Evolutionary conservation across 2,329 filamentous ascomycete genomes (phyloP).

Genomic region (Periconia sp.): DNA sequence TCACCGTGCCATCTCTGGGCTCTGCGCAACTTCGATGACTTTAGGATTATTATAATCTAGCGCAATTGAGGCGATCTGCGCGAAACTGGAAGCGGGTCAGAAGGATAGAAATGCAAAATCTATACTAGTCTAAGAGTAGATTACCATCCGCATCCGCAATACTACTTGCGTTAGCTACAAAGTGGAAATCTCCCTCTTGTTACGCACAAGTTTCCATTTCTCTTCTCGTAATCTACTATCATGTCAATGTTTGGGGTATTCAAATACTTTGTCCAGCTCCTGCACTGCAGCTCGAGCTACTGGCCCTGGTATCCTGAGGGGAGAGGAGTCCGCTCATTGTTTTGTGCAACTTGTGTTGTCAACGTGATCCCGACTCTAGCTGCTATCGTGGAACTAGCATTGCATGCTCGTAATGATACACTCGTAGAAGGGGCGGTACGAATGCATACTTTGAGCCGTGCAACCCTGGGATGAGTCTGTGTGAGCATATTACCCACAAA

Average conservation of each 20-base stretch:
- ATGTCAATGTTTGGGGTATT: slow-evolving; percentile 82
- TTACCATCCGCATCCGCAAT: slow-evolving; percentile 76
- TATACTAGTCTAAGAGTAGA: slow-evolving; percentile 76
- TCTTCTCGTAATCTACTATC: slow-evolving; percentile 47
- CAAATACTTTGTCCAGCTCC: slow-evolving; percentile 79
- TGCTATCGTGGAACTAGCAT: no score
- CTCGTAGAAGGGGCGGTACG: no score
- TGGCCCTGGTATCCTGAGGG: slow-evolving; percentile 82
- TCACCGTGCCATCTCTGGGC: slow-evolving; percentile 77
- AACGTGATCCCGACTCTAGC: no score
- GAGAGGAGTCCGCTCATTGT: no score
- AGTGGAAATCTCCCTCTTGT: background rate
- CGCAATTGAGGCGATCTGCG: slow-evolving; percentile 91
- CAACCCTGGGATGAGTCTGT: no score
- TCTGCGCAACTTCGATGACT: slow-evolving; percentile 72
- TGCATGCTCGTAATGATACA: no score
- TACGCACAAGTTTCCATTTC: slow-evolving; percentile 72
- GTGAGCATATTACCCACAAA: no score
- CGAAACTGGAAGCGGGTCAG: no score
- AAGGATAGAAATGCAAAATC: no score
- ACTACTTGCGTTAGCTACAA: slow-evolving; percentile 25
- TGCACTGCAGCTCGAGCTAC: slow-evolving; percentile 71
- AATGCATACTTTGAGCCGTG: no score
- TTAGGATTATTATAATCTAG: slow-evolving; percentile 90
- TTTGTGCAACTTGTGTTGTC: no score